Evolutionary conservation across 495 filamentous ascomycete species (phyloP), one percentile per base, ranked within the genome.

Genomic region (Darksidea phi): DNA sequence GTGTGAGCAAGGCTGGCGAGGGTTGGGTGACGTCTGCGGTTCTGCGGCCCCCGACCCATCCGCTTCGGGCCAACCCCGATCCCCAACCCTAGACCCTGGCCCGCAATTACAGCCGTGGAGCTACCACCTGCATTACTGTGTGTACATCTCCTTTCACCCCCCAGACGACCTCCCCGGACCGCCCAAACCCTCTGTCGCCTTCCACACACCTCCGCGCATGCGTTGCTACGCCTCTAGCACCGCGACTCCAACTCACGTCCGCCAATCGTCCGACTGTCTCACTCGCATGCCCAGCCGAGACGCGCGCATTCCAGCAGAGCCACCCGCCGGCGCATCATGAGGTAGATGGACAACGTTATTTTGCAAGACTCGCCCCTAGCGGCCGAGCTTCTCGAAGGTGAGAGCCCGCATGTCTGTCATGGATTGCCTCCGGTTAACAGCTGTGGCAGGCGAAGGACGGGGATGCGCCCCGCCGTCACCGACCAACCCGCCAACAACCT

Each of bases 291-390:
- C 13, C 41, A 20, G 41, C 41, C 15, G 41, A 43, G 18, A 20
- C 41, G 36, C 36, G 51, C 51, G 18, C 51, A 23, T 26, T 24
- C 34, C 17, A 43, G 18, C 49, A 18, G 34, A 26, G 41, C 41
- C 41, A 43, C 49, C 26, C 23, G 10, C 38, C 54, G 13, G n/a
- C 42, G 54, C 54, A 57, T 11, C 57, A 63, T 63, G 60, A 63
- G 54, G 61, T 64, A 37, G 75, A 98, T 97, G 94, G 94, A 97
- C 82, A 86, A 89, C 67, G 79, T 97, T 64, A 84, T 96, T 67
- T 90, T 87, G 76, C 88, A 94, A 76, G 86, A 91, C 73, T 90
- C 91, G 67, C 94, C 94, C 59, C 80, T 97, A 76, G 91, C 90
- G 71, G 28, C 28, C 28, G 87, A 89, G 63, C 97, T 95, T 78